Evolutionary conservation across 169 alveolate genomes (phyloP), one percentile per base, ranked within the genome.

Genomic region (Eimeria acervulina): DNA sequence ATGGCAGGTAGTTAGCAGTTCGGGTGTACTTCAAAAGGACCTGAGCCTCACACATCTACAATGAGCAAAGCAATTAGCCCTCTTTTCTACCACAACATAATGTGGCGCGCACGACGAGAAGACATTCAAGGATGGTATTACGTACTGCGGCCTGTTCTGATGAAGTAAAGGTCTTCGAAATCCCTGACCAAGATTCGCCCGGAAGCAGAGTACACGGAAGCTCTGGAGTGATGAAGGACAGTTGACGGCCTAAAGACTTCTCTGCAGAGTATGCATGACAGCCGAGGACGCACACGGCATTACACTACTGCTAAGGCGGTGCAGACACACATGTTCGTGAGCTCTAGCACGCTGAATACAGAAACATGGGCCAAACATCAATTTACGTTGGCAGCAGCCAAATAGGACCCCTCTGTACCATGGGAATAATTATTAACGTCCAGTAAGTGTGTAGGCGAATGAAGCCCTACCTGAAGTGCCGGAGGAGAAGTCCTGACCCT

Each of bases 131-230:
- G 52, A 36, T 8, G 28, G 52, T 36, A 84, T 17, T 40, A 52
- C 92, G 70, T 36, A 84, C 92, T 84, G 92, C 92, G 1, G 70
- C 52, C 21, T 40, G 92, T 31, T 51, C 76, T 21, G 92, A 55
- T 52, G 92, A 84, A 31, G 38, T 52, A 23, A 51, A 51, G 38
- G 44, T 36, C 78, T 42, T 63, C 81, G 81, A 52, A 87, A 87
- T 36, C 63, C 94, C 94, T 63, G 94, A 59, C 94, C 94, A 87
- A 19, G 94, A 61, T 40, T 87, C 94, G 83, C 83, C 83, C 83
- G 94, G 94, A n/a, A 87, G 83, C 61, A 87, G 51, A 23, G 68
- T 61, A 21, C 94, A 87, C 52, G 94, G 94, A 44, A 87, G 84
- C 36, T 63, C 94, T 10, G 94, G 81, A 61, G 94, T 38, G 40